Evolutionary conservation across 768 basidiomycete genomes (phyloP).

Genomic region (Clathrus columnatus): DNA sequence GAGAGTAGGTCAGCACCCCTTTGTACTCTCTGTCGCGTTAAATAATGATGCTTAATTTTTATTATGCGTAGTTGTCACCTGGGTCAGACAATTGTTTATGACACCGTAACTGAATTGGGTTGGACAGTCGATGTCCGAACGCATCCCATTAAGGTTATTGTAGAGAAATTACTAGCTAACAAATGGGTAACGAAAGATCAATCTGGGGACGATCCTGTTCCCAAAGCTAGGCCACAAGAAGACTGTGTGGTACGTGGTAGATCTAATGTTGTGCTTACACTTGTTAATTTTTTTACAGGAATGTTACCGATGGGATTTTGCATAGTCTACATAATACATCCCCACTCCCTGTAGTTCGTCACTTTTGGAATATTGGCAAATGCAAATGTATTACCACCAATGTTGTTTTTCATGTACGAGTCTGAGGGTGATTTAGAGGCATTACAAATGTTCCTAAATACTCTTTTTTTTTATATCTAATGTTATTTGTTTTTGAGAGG

Average conservation of each 20-base stretch:
- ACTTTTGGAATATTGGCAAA: too few relatives aligned
- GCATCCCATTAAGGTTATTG: slow-evolving; percentile 72
- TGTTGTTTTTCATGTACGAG: too few relatives aligned
- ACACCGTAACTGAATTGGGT: slow-evolving; percentile 77
- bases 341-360: too few relatives aligned
- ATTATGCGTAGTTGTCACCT: slow-evolving; percentile 63
- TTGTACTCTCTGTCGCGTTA: slow-evolving; percentile 1
- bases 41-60: slow-evolving; percentile 25
- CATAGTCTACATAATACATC: too few relatives aligned
- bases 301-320: neutral
- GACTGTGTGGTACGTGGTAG: neutral
- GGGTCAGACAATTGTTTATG: slow-evolving; percentile 80
- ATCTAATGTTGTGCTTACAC: neutral
- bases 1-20: slow-evolving; percentile 49
- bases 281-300: neutral
- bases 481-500: too few relatives aligned
- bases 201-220: neutral
- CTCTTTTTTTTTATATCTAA: too few relatives aligned
- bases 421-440: too few relatives aligned
- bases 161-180: slow-evolving; percentile 59
- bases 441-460: too few relatives aligned
- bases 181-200: slow-evolving; percentile 45
- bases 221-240: neutral
- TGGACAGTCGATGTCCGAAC: slow-evolving; percentile 81
- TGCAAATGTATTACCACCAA: too few relatives aligned